These are phyloP conservation scores for Kluyveromyces marxianus DNA, from an alignment of 1,139 yeast genomes.

Conservation along the genomic window DNA sequence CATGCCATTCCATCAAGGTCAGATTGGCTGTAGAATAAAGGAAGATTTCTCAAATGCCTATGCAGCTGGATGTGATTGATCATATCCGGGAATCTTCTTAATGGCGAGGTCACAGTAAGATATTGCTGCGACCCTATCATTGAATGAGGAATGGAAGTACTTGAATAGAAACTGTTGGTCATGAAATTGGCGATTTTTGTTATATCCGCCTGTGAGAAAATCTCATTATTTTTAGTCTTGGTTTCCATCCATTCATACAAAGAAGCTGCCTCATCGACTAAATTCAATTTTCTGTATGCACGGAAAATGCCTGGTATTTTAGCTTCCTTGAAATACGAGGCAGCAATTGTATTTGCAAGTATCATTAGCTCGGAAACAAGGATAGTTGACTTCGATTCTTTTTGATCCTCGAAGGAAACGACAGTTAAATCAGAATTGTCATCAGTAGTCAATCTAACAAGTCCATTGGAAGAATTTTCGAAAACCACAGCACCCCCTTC, in stretches of 20 bases:
- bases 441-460: constrained; percentile 12
- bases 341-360: constrained; percentile 59
- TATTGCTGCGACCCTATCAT: constrained; percentile 60
- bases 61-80: constrained; percentile 70
- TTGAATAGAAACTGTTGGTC: constrained; percentile 37
- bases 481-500: constrained; percentile 33
- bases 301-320: constrained; percentile 54
- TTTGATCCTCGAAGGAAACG: constrained; percentile 22
- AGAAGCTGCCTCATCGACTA: constrained; percentile 24
- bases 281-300: constrained; percentile 37
- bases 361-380: constrained; percentile 83
- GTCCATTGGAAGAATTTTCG: constrained; percentile 27
- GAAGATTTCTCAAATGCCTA: constrained; percentile 28
- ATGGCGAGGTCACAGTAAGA: constrained; percentile 80
- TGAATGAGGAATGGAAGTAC: constrained; percentile 43
- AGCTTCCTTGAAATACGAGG: constrained; percentile 40
- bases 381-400: constrained; percentile 37
- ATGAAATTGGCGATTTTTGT: constrained; percentile 34
- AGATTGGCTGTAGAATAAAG: constrained; percentile 18
- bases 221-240: constrained; percentile 17
- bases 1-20: constrained; percentile 24
- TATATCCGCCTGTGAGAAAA: constrained; percentile 30
- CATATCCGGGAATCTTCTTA: constrained; percentile 79
- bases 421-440: constrained; percentile 10
- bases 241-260: constrained; percentile 26